Conservation (phyloP, 805 yeast species). For the Yamadazyma olivae region DNA sequence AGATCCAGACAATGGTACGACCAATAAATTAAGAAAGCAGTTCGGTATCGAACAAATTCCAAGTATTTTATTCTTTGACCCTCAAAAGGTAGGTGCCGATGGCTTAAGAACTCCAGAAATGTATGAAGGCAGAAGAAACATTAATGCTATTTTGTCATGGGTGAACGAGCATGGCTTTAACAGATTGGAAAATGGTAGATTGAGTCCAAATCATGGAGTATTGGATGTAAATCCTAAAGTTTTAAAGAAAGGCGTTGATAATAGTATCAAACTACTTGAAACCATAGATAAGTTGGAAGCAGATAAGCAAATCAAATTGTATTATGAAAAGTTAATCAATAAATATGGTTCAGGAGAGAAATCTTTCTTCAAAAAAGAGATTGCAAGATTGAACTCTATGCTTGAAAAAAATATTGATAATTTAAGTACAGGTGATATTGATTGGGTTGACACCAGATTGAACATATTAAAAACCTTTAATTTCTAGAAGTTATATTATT, state of each 20-base stretch:
- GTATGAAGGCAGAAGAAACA: constrained; percentile 23
- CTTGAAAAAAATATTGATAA: constrained; percentile 31
- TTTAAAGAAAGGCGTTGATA: constrained; percentile 12
- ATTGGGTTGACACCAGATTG: constrained; percentile 48
- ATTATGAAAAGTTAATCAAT: constrained; percentile 48
- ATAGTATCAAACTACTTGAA: constrained; percentile 3
- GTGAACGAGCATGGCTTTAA: constrained; percentile 27
- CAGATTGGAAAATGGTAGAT: constrained; percentile 31
- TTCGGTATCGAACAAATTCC: constrained; percentile 51
- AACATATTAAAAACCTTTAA: constrained; percentile 40
- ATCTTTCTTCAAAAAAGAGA: constrained; percentile 44
- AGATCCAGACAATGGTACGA: constrained; percentile 46
- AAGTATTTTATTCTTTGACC: constrained; percentile 49
- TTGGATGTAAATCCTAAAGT: constrained; percentile 4
- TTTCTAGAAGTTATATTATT: not conserved
- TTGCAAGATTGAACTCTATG: constrained; percentile 42
- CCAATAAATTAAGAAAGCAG: constrained; percentile 35
- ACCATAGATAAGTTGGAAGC: constrained; percentile 1
- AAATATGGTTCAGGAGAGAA: constrained; percentile 43
- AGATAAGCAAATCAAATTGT: constrained; percentile 15
- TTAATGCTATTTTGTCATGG: constrained; percentile 19
- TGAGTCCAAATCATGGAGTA: constrained; percentile 30
- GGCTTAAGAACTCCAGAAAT: constrained; percentile 20
- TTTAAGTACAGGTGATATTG: constrained; percentile 42
- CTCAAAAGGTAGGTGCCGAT: constrained; percentile 15